Evolutionary conservation across 352 stramenopile species (phyloP).

Genomic region (Phytophthora chlamydospora): DNA sequence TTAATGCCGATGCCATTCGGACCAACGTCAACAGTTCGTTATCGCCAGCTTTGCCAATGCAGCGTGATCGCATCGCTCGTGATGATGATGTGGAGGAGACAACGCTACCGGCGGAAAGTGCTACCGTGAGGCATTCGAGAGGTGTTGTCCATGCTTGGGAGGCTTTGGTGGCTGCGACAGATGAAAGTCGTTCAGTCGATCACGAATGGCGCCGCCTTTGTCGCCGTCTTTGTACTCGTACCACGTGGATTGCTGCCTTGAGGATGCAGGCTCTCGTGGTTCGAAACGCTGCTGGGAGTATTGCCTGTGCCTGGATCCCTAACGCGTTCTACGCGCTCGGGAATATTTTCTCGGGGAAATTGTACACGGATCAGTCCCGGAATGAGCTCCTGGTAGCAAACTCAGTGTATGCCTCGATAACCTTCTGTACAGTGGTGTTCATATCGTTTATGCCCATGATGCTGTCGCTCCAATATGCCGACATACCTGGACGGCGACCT

Average conservation of each 20-base stretch:
- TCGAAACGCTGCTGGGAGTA: constrained; percentile 10
- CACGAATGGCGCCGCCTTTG: background rate
- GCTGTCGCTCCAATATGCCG: constrained; percentile 14
- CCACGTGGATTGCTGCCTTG: constrained; percentile 5
- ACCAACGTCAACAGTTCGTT: no score
- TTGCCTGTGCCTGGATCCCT: constrained; percentile 16
- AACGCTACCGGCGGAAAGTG: no score
- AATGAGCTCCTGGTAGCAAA: constrained; percentile 16
- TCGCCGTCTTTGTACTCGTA: background rate
- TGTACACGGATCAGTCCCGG: constrained; percentile 11
- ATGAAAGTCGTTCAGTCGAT: constrained; percentile 32
- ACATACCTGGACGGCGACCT: constrained; percentile 3
- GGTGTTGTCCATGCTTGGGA: background rate
- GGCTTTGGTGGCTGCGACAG: background rate
- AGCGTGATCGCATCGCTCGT: no score
- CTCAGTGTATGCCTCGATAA: constrained; percentile 4
- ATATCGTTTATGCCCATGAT: constrained; percentile 17
- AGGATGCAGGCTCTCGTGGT: constrained; percentile 8
- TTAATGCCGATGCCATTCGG: no score
- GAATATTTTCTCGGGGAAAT: constrained; percentile 21
- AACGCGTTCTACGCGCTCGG: constrained; percentile 7
- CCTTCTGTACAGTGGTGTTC: constrained; percentile 28
- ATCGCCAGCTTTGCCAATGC: no score
- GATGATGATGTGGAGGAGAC: no score
- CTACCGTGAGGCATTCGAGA: no score